phyloP scores from a whole-genome alignment of 2,329 filamentous ascomycete genomes.

The Ophiostoma sp. region DNA sequence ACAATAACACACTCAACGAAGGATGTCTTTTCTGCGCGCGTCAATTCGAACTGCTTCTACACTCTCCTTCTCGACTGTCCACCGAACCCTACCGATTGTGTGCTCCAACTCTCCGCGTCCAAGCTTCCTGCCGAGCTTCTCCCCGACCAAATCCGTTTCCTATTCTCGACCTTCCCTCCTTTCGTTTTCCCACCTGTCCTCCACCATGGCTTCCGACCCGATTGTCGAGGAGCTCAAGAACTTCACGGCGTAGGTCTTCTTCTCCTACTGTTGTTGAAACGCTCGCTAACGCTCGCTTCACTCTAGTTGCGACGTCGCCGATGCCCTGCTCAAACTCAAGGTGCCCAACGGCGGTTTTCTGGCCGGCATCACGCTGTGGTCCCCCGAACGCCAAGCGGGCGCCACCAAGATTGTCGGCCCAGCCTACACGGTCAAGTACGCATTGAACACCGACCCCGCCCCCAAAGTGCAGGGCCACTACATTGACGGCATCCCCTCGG shows the following conservation, averaged over 20 bases:
- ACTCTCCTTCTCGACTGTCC: not conserved
- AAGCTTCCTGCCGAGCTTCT: not conserved
- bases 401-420: conserved; percentile 55
- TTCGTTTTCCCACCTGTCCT: not conserved
- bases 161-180: not conserved
- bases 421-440: conserved; percentile 57
- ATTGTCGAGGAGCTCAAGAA: conserved; percentile 37
- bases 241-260: conserved; percentile 37
- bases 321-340: conserved; percentile 53
- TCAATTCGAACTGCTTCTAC: not conserved
- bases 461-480: conserved; percentile 51
- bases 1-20: not conserved
- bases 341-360: conserved; percentile 54
- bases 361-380: conserved; percentile 55
- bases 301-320: conserved; percentile 51
- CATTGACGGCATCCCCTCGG: conserved; percentile 50
- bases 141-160: not conserved
- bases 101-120: not conserved
- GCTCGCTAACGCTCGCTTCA: not conserved
- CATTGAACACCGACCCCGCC: conserved; percentile 46
- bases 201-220: conserved; percentile 23
- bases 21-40: not conserved
- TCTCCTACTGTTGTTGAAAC: not conserved
- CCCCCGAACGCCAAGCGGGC: conserved; percentile 52
- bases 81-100: not conserved